A percentile compares a stretch with the other conserved stretches of the same genome.
Conservation (phyloP, 768 basidiomycete genomes). For the Pleurotus eryngii region DNA sequence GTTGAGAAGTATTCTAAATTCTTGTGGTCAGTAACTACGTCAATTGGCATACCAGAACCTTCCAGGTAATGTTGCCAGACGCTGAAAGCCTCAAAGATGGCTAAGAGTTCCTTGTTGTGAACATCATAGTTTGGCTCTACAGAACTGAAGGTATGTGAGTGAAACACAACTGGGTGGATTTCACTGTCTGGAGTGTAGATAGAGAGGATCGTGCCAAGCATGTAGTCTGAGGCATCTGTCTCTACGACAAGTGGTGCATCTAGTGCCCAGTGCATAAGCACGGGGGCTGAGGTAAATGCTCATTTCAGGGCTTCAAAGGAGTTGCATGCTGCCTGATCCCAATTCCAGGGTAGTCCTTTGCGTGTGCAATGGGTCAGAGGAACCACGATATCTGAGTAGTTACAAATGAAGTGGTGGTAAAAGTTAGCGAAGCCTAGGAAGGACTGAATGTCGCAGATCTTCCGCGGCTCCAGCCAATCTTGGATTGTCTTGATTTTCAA, state of each 20-base stretch:
- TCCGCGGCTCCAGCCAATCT: no score
- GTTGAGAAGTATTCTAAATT: slow-evolving; percentile 42
- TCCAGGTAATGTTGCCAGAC: slow-evolving; percentile 23
- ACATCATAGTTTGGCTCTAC: slow-evolving; percentile 44
- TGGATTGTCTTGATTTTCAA: no score
- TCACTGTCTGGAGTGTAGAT: slow-evolving; percentile 18
- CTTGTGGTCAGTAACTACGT: slow-evolving; percentile 32
- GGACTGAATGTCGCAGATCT: no score
- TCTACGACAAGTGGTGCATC: slow-evolving; percentile 14
- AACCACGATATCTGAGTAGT: slow-evolving; percentile 24
- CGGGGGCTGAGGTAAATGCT: slow-evolving; percentile 19
- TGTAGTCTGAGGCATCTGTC: slow-evolving; percentile 21
- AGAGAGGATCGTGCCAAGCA: slow-evolving; percentile 20
- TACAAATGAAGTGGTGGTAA: slow-evolving; percentile 28
- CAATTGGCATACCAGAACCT: slow-evolving; percentile 17
- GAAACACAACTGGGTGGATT: slow-evolving; percentile 36
- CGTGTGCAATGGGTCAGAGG: slow-evolving; percentile 17
- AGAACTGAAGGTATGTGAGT: slow-evolving; percentile 25
- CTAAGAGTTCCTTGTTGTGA: slow-evolving; percentile 46
- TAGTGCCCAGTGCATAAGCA: slow-evolving; percentile 16
- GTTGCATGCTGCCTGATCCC: slow-evolving; percentile 13
- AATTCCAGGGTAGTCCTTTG: slow-evolving; percentile 17
- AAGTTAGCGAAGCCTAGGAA: slow-evolving; percentile 21
- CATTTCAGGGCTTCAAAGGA: slow-evolving; percentile 25
- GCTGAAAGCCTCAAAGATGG: slow-evolving; percentile 34